Conservation (phyloP, 2,329 filamentous ascomycete genomes). For the Venturia carpophila region DNA sequence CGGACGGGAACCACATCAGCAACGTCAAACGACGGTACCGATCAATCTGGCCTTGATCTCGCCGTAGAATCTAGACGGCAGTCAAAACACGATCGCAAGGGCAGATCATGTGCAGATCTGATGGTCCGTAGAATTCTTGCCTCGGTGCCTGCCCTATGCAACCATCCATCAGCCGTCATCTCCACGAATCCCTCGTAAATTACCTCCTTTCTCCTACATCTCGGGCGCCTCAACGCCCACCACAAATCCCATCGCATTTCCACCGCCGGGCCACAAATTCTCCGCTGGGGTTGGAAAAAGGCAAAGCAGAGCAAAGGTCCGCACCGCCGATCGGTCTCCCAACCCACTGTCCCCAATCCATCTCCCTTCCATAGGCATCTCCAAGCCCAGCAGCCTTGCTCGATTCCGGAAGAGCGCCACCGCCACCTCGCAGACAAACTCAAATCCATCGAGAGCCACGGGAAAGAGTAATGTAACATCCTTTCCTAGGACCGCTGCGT, state of each 20-base stretch:
- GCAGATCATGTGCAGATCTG: not conserved
- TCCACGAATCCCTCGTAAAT: not conserved
- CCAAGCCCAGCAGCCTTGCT: too few relatives aligned
- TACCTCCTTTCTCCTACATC: not conserved
- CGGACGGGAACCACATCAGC: not conserved
- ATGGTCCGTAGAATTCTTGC: not conserved
- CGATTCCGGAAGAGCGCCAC: not conserved
- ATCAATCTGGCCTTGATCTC: not conserved
- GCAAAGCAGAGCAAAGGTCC: not conserved
- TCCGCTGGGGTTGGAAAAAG: not conserved
- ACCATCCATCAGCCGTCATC: not conserved
- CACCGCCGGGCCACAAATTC: not conserved
- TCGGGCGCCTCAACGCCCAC: not conserved
- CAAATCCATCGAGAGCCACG: not conserved
- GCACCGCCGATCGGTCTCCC: not conserved
- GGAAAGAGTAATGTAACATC: not conserved
- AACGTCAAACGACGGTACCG: not conserved
- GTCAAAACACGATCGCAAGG: not conserved
- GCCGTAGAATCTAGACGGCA: not conserved
- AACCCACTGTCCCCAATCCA: too few relatives aligned
- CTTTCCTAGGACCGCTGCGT: too few relatives aligned
- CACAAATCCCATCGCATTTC: not conserved
- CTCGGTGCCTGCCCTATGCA: not conserved
- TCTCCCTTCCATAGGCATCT: too few relatives aligned
- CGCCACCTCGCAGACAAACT: not conserved